Evolutionary conservation across 2,329 filamentous ascomycete genomes (phyloP).

Genomic region (Penicillium crustosum): DNA sequence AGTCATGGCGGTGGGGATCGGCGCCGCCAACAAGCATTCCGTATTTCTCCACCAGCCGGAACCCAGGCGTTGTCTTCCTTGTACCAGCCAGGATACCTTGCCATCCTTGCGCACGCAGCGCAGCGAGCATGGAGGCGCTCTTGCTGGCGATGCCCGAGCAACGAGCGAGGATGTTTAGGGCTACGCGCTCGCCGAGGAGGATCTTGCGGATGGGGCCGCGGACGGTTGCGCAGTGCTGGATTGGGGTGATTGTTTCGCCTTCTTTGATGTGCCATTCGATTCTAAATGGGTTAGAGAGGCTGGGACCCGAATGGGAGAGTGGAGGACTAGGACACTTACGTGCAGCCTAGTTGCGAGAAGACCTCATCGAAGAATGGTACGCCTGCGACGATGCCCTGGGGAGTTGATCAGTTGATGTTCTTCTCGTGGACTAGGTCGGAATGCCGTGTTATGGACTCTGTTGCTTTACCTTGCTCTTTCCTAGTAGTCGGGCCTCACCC

Average conservation of each 20-base stretch:
- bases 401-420: not conserved
- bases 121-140: conserved; percentile 46
- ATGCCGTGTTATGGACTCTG: not conserved
- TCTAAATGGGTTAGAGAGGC: conserved; percentile 32
- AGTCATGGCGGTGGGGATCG: conserved; percentile 86
- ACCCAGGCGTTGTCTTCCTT: conserved; percentile 94
- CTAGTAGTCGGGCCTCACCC: conserved; percentile 51
- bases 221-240: conserved; percentile 74
- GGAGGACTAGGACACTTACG: conserved; percentile 44
- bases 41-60: conserved; percentile 95
- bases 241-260: conserved; percentile 66
- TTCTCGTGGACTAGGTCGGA: not conserved
- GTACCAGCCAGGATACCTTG: conserved; percentile 85
- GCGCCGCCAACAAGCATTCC: conserved; percentile 93
- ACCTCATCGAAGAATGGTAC: conserved; percentile 95
- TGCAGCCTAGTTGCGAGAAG: conserved; percentile 84
- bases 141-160: conserved; percentile 88
- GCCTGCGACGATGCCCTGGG: conserved; percentile 77
- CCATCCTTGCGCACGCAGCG: conserved; percentile 67
- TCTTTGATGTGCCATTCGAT: conserved; percentile 85
- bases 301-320: not conserved
- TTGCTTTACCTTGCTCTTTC: conserved; percentile 53
- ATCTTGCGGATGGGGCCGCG: conserved; percentile 78
- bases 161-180: conserved; percentile 82
- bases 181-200: conserved; percentile 89